Conservation (phyloP, 345 rosid species). For the Euphorbia peplus region DNA sequence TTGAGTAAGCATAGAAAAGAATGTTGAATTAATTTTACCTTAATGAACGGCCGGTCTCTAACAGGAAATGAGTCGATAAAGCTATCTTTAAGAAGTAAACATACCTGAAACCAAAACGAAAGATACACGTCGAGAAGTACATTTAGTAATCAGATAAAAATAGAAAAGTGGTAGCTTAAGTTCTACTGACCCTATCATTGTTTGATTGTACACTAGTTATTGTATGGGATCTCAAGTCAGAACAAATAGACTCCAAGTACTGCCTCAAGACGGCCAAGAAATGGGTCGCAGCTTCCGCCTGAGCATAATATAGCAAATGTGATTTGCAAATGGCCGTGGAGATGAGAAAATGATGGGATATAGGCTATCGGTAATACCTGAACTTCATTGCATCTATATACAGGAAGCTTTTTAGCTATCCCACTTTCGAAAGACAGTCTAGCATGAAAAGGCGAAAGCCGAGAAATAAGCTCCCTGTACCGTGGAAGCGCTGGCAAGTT, state of each 20-base stretch:
- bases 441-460: conserved; percentile 71
- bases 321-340: too few species aligned
- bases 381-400: conserved; percentile 70
- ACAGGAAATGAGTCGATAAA: conserved; percentile 81
- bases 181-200: conserved; percentile 70
- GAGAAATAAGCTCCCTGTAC: conserved; percentile 59
- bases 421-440: conserved; percentile 56
- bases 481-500: conserved; percentile 66
- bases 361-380: conserved; percentile 72
- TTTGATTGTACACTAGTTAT: conserved; percentile 94
- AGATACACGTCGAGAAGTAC: not conserved
- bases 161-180: conserved; percentile 18
- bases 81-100: conserved; percentile 89
- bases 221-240: conserved; percentile 72
- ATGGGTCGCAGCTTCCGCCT: conserved; percentile 63
- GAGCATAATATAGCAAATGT: not conserved
- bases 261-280: conserved; percentile 72
- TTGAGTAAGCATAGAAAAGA: not conserved
- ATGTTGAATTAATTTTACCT: conserved; percentile 40
- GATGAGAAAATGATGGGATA: not conserved
- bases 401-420: conserved; percentile 68
- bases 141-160: conserved; percentile 1
- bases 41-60: conserved; percentile 71
- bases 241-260: conserved; percentile 84
- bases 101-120: conserved; percentile 56